These are phyloP conservation scores for Urochloa ruziziensis DNA, from an alignment of 176 grass and related monocot genomes.

Conservation along the genomic window DNA sequence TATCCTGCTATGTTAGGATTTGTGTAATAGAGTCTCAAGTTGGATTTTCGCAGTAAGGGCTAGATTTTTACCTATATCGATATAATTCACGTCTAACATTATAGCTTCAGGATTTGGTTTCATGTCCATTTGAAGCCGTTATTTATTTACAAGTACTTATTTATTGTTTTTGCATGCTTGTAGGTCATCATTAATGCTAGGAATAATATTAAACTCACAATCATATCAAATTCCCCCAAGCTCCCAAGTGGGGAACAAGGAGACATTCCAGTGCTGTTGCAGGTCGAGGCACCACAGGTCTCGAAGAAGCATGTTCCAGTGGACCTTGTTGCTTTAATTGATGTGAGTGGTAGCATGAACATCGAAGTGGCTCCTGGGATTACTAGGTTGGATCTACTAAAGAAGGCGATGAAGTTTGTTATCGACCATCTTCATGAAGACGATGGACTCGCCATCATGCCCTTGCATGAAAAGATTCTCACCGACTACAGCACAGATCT, in stretches of 20 bases:
- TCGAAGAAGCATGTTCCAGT: not conserved
- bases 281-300: not conserved
- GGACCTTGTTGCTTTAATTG: not conserved
- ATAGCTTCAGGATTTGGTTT: too few relatives aligned
- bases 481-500: not conserved
- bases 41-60: too few relatives aligned
- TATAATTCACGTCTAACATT: too few relatives aligned
- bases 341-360: not conserved
- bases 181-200: not conserved
- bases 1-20: too few relatives aligned
- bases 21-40: too few relatives aligned
- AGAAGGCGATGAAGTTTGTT: conserved; percentile 8
- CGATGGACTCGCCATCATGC: not conserved
- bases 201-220: not conserved
- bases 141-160: too few relatives aligned
- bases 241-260: not conserved
- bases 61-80: too few relatives aligned
- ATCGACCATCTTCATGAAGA: not conserved
- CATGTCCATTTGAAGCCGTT: not conserved
- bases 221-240: not conserved
- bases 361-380: not conserved
- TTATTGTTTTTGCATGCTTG: not conserved
- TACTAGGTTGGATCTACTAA: not conserved
- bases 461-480: not conserved
- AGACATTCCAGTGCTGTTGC: not conserved